Conservation (phyloP, 352 stramenopile species). For the Pythium vanterpoolii region DNA sequence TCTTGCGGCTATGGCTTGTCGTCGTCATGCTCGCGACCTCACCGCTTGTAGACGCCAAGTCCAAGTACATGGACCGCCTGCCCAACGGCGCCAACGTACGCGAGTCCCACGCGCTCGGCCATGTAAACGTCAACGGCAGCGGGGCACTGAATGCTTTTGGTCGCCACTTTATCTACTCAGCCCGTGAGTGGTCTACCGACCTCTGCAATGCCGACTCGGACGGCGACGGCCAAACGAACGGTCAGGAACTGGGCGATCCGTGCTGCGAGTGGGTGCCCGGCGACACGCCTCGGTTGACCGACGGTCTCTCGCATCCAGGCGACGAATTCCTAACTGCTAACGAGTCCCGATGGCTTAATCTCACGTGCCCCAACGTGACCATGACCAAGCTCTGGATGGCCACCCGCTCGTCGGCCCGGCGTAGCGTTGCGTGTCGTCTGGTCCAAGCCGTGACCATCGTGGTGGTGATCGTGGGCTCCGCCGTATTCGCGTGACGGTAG, state of each 20-base stretch:
- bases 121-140: slow-evolving; percentile 5
- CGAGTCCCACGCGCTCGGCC: slow-evolving; percentile 20
- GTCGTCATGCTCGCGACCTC: background rate
- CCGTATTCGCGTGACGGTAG: too few species aligned
- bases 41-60: background rate
- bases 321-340: slow-evolving; percentile 1
- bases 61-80: slow-evolving; percentile 23
- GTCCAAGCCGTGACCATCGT: background rate
- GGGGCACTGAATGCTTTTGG: slow-evolving; percentile 36
- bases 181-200: slow-evolving; percentile 28
- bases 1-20: background rate
- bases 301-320: slow-evolving; percentile 20
- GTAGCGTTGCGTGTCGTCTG: background rate
- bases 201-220: slow-evolving; percentile 46
- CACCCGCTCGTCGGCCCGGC: background rate
- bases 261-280: slow-evolving; percentile 33
- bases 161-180: slow-evolving; percentile 32
- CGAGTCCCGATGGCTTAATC: background rate
- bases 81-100: slow-evolving; percentile 29
- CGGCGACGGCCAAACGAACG: slow-evolving; percentile 55
- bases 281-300: slow-evolving; percentile 6
- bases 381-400: slow-evolving; percentile 3
- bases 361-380: slow-evolving; percentile 5
- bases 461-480: background rate
- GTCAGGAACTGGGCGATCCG: slow-evolving; percentile 57